Evolutionary conservation across 176 grass and related monocot genomes (phyloP).

Genomic region (Eleusine indica): DNA sequence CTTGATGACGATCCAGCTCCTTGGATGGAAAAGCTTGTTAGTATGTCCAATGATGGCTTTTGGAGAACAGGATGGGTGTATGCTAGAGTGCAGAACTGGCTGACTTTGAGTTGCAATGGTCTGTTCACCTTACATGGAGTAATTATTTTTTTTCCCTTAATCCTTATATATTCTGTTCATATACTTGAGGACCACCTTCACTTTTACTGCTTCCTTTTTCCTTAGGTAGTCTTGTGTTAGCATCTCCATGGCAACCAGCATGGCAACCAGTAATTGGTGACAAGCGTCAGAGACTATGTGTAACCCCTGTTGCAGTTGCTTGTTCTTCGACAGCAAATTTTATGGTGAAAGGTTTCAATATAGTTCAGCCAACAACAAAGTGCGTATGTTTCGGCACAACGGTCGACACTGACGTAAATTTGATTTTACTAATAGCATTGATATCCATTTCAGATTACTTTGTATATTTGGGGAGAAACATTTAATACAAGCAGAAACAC

Average conservation of each 20-base stretch:
- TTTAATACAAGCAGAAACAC: conserved; percentile 70
- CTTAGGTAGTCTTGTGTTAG: conserved; percentile 71
- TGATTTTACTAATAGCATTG: conserved; percentile 16
- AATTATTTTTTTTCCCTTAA: neutral
- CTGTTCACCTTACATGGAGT: conserved; percentile 34
- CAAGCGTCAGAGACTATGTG: conserved; percentile 52
- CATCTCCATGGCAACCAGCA: conserved; percentile 51
- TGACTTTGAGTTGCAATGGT: conserved; percentile 78
- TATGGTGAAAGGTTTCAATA: conserved; percentile 74
- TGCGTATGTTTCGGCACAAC: conserved; percentile 28
- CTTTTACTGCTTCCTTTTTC: conserved; percentile 29
- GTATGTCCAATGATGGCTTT: conserved; percentile 45
- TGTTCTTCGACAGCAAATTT: conserved; percentile 60
- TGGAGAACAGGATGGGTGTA: conserved; percentile 82
- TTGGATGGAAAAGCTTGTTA: conserved; percentile 70
- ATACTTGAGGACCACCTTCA: neutral
- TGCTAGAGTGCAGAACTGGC: conserved; percentile 58
- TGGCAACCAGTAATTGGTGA: conserved; percentile 51
- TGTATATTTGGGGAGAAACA: conserved; percentile 84
- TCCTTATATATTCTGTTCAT: neutral
- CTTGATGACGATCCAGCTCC: conserved; percentile 55
- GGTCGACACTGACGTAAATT: neutral
- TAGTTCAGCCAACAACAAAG: conserved; percentile 70
- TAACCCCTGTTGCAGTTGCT: conserved; percentile 73
- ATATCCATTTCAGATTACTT: conserved; percentile 54